Percentiles rank a stretch among this genome's conserved stretches.
Conservation (phyloP, 805 yeast genomes). For the Hanseniaspora osmophila region DNA sequence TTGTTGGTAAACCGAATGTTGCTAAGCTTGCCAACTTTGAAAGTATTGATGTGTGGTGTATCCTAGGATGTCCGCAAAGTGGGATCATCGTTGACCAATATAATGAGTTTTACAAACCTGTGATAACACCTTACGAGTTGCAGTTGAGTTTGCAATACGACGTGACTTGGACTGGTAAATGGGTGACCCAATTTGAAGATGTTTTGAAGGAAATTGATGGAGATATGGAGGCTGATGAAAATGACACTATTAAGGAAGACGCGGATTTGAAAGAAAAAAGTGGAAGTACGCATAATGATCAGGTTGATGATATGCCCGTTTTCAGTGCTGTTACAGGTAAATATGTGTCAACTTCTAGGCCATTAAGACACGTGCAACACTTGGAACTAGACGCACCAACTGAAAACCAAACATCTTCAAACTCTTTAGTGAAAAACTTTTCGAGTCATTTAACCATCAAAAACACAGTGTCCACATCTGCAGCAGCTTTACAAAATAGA, state of each 20-base stretch:
- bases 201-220: slow-evolving; percentile 28
- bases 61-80: slow-evolving; percentile 86
- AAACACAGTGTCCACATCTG: slow-evolving; percentile 82
- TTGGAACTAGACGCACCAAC: slow-evolving; percentile 33
- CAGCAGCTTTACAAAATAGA: slow-evolving; percentile 54
- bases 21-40: slow-evolving; percentile 95
- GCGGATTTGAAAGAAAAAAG: background rate
- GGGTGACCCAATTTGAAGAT: slow-evolving; percentile 72
- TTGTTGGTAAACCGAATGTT: slow-evolving; percentile 95
- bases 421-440: slow-evolving; percentile 39
- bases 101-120: slow-evolving; percentile 78
- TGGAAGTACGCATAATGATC: slow-evolving; percentile 7
- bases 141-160: slow-evolving; percentile 65
- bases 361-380: slow-evolving; percentile 55
- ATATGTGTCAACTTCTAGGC: slow-evolving; percentile 54
- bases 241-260: too few relatives aligned
- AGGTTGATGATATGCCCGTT: slow-evolving; percentile 53
- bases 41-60: slow-evolving; percentile 86
- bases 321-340: slow-evolving; percentile 84
- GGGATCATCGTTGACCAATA: slow-evolving; percentile 74
- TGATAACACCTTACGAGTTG: slow-evolving; percentile 86
- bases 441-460: slow-evolving; percentile 49
- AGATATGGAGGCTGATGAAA: slow-evolving; percentile 15
- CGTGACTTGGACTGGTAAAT: slow-evolving; percentile 81
- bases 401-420: slow-evolving; percentile 14